Evolutionary conservation across 257 asterid species (phyloP).

Genomic region (Solanum chiquidenum): DNA sequence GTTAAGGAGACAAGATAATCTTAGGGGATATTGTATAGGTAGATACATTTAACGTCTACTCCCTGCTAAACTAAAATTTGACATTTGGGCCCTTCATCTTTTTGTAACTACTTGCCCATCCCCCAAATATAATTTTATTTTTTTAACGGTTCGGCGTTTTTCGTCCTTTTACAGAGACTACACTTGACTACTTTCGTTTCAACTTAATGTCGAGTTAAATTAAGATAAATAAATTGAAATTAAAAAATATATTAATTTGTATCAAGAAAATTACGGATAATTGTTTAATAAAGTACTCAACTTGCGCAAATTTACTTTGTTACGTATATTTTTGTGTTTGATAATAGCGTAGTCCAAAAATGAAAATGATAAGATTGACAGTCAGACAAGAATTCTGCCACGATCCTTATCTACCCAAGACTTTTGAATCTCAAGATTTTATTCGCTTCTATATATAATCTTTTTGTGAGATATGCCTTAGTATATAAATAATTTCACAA

Average conservation of each 20-base stretch:
- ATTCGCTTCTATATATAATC: accelerated
- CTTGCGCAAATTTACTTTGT: no score
- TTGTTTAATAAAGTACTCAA: no score
- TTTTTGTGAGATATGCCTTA: not conserved
- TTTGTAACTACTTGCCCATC: not conserved
- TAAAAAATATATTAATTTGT: not conserved
- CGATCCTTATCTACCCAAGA: accelerated
- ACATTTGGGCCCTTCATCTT: constrained; percentile 14
- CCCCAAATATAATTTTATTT: not conserved
- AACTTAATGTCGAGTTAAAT: not conserved
- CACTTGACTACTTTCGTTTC: not conserved
- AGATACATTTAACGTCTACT: constrained; percentile 8
- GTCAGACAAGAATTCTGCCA: not conserved
- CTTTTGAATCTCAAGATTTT: not conserved
- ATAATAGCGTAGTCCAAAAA: no score
- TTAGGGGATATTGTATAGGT: not conserved
- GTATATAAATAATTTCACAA: not conserved
- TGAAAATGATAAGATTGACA: not conserved
- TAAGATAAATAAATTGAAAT: not conserved
- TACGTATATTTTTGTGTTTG: not conserved
- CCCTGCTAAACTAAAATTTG: constrained; percentile 11
- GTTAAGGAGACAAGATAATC: constrained; percentile 49
- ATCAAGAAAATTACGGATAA: no score
- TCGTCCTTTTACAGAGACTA: constrained; percentile 6
- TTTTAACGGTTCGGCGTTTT: constrained; percentile 6